Conservation (phyloP, 2,329 filamentous ascomycete species). For the Myriangium duriaei region DNA sequence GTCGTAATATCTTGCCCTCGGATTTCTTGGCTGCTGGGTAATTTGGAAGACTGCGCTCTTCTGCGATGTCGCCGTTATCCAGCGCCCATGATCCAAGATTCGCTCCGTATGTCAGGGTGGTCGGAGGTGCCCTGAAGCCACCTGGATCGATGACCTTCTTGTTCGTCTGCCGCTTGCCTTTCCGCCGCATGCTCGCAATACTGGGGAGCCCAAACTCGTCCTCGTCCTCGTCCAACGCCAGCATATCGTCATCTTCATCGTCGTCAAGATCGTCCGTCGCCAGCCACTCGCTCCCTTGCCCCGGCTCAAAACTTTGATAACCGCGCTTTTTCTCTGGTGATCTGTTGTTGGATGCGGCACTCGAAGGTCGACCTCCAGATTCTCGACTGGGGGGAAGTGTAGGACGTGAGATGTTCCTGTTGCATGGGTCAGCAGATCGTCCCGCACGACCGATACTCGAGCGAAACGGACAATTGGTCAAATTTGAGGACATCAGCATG, state of each 20-base stretch:
- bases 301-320: conserved; percentile 71
- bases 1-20: conserved; percentile 88
- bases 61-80: conserved; percentile 86
- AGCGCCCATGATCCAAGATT: conserved; percentile 41
- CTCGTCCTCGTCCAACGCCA: conserved; percentile 74
- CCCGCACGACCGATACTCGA: not conserved
- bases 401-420: conserved; percentile 46
- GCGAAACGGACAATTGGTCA: conserved; percentile 55
- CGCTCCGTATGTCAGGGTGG: conserved; percentile 7
- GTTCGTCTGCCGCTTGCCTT: conserved; percentile 38
- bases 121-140: conserved; percentile 14
- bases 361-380: conserved; percentile 44
- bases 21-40: conserved; percentile 83
- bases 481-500: conserved; percentile 91
- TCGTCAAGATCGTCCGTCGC: conserved; percentile 50
- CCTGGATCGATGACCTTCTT: conserved; percentile 35
- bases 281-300: conserved; percentile 67
- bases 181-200: conserved; percentile 78
- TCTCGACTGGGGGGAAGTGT: conserved; percentile 59
- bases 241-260: conserved; percentile 55
- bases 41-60: conserved; percentile 67
- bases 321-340: conserved; percentile 47
- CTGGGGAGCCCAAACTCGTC: conserved; percentile 94
- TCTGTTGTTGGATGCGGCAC: conserved; percentile 39
- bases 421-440: conserved; percentile 15